Conservation (phyloP, 2,329 filamentous ascomycete species). For the Trichoderma hamatum region DNA sequence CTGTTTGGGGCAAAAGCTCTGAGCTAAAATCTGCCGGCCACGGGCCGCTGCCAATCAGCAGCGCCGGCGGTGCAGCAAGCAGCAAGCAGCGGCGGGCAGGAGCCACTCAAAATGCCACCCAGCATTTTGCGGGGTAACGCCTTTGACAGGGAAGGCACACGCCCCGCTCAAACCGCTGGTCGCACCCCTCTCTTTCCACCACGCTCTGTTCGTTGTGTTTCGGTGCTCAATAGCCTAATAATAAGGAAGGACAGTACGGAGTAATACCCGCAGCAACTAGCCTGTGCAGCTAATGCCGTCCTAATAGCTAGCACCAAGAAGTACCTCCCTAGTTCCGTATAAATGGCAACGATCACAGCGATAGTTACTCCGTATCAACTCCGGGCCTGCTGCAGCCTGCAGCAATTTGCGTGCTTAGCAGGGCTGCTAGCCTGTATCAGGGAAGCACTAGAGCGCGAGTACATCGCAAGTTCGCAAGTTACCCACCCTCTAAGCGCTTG, state of each 20-base stretch:
- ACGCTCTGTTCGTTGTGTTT: not conserved
- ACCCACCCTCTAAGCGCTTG: not conserved
- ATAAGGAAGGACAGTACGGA: not conserved
- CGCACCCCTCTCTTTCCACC: not conserved
- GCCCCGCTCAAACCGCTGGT: not conserved
- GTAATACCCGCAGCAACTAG: not conserved
- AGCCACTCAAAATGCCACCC: constrained; percentile 24
- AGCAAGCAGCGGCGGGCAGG: not conserved
- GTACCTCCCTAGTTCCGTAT: constrained; percentile 1
- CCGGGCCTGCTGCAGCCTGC: not conserved
- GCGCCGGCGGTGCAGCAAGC: constrained; percentile 21
- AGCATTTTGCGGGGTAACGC: constrained; percentile 27
- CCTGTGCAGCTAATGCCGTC: not conserved
- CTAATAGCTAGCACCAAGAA: not conserved
- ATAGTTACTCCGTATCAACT: constrained; percentile 8
- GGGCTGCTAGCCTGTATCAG: not conserved
- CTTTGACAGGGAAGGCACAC: constrained; percentile 8
- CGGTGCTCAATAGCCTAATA: not conserved
- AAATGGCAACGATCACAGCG: not conserved
- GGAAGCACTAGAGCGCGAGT: not conserved
- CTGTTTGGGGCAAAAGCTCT: not conserved
- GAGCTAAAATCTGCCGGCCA: constrained; percentile 26
- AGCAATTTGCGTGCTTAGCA: not conserved
- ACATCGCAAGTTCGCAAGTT: not conserved
- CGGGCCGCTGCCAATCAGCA: constrained; percentile 29